Base-by-base conservation (phyloP, 2,329 filamentous ascomycete genomes). In the Berkeleyomyces basicola region DNA sequence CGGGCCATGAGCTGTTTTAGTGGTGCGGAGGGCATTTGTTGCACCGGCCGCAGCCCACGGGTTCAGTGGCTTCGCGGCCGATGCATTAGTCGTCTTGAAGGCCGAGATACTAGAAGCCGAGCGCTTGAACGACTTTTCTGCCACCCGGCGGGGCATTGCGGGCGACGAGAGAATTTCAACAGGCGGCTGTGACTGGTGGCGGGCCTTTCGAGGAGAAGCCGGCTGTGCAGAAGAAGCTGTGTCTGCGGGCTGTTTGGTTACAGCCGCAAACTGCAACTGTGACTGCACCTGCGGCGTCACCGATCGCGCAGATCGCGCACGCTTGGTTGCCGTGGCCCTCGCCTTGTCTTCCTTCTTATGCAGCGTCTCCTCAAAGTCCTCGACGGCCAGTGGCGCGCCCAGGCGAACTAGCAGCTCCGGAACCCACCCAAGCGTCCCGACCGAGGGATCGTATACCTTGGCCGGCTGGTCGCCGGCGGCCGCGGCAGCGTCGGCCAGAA, bases 361-460 rank as follows among this genome's bases (percentile, higher is more conserved):
- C 33, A 16, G 42, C 31, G 59, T 73, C 73, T 51, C 69, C 63
- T 16, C 68, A 68, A 63, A 69, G 36, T 67, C 66, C 47, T 67
- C 65, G 9, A 66, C 62, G 1, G 42, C 58, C 31, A 67, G 59
- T 23, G 68, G 68, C 9, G 65, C 64, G 7, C 67, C 65, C 4
- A 69, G 59, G 40, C 66, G 67, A 40, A 69, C 53, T 14, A 69
- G 61, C 9, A 61, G 67, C 59, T 76, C 74, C 16, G 75, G 66
- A 4, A 74, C 68, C 75, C 75, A 77, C 16, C 23, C 46, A 9
- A 61, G 36, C 2, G 47, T 14, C 11, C 68, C 67, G n/a, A 71
- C 65, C 47, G 88, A 82, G 1, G 82, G 75, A 37, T 82, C 78
- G 7, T 77, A 78, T 0, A 89, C 86, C 67, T 90, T 84, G 67